A percentile compares a stretch with the other conserved stretches of the same genome.
Evolutionary conservation across 75 land plant species (phyloP).

Genomic region (Cryptomeria japonica): DNA sequence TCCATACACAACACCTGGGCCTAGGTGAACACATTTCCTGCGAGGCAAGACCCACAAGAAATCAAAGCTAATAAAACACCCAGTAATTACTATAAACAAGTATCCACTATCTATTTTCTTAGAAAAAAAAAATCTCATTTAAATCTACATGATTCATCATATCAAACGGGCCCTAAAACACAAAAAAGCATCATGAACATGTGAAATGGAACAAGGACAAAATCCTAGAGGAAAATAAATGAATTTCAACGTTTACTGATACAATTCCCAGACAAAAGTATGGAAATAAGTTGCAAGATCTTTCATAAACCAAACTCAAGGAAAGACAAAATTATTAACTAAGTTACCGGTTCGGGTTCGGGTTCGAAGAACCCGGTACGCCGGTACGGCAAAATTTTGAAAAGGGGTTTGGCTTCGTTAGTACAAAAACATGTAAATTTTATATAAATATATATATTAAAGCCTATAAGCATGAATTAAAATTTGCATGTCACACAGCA

Average conservation of each 20-base stretch:
- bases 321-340: not conserved
- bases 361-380: too few relatives aligned
- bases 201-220: not conserved
- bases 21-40: not conserved
- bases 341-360: too few relatives aligned
- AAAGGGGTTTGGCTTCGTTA: too few relatives aligned
- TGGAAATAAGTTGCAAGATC: not conserved
- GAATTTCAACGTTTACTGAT: slow-evolving; percentile 1
- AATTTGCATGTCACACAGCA: too few relatives aligned
- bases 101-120: not conserved
- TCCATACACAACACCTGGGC: not conserved
- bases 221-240: not conserved
- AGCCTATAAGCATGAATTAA: too few relatives aligned
- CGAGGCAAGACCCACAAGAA: not conserved
- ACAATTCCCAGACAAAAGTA: not conserved
- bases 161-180: not conserved
- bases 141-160: not conserved
- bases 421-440: too few relatives aligned
- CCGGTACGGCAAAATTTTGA: too few relatives aligned
- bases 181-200: not conserved
- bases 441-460: too few relatives aligned
- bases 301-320: not conserved
- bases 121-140: not conserved
- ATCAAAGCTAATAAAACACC: not conserved
- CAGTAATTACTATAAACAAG: not conserved